Evolutionary conservation across 257 asterid species (phyloP), one percentile per base, ranked within the genome.

Genomic region (Leonotis leonurus): DNA sequence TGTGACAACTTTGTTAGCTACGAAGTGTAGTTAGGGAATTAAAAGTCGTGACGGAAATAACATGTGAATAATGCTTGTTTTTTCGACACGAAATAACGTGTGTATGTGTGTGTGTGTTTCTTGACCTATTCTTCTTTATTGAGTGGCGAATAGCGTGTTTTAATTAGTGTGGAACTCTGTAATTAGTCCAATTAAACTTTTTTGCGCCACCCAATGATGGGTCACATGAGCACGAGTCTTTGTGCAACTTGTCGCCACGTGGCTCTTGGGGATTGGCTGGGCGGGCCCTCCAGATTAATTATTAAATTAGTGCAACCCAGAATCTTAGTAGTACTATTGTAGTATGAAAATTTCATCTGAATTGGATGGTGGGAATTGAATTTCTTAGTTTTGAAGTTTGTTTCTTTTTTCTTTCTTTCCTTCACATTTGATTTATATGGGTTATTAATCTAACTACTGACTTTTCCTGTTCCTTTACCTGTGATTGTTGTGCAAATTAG

Each of bases 271-370:
- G 30, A 82, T 80, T 82, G 85, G 85, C 20, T 1, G 9, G n/a
- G 56, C 57, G 69, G 53, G 75, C 75, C 87, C 80, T 82, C 86
- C 80, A 79, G 73, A 77, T 78, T 81, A 80, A 65, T 73, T 62
- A 70, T 67, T 49, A 70, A 62, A 30, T 75, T 73, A 73, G 83
- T 75, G 95, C 90, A 80, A 85, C 85, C 87, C 81, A 71, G 83
- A 76, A 80, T 84, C 86, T 82, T 71, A 73, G 73, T 67, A n/a
- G n/a, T n/a, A n/a, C n/a, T n/a, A n/a, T n/a, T n/a, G 75, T 65
- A 67, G 70, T 67, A 53, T 75, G 22, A 3, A 44, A 32, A 9
- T 10, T 11, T 22, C 9, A 55, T 22, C 55, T 36, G 26, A 22
- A 64, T 61, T 64, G 35, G 24, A 36, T 51, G 46, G 60, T 69